Conservation (phyloP, 192 early-diverging fungal species). For the Backusella tuberculispora region DNA sequence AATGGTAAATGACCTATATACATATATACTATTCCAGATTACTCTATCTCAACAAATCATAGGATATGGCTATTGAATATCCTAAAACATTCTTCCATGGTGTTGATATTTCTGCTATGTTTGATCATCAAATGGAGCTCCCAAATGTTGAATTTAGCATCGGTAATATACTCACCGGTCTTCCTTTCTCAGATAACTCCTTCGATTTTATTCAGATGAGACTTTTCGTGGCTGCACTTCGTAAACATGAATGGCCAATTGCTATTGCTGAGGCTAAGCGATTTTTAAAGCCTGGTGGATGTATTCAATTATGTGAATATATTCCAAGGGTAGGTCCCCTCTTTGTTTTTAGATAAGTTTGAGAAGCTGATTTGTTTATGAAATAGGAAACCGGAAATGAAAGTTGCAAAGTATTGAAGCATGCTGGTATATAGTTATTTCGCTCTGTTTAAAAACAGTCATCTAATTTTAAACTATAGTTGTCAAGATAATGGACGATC, state of each 20-base stretch:
- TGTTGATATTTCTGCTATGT: conserved; percentile 44
- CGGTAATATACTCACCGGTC: conserved; percentile 30
- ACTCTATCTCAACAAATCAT: background rate
- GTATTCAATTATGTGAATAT: conserved; percentile 32
- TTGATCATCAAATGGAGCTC: conserved; percentile 34
- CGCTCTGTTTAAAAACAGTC: background rate
- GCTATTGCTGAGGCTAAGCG: conserved; percentile 31
- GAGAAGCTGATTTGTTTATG: background rate
- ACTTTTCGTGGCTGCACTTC: conserved; percentile 31
- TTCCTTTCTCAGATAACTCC: conserved; percentile 28
- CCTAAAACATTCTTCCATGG: conserved; percentile 30
- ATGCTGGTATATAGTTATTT: background rate
- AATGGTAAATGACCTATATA: too few relatives aligned
- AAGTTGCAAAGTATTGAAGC: background rate
- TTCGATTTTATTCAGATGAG: conserved; percentile 47
- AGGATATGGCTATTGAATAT: conserved; percentile 46
- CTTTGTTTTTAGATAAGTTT: background rate
- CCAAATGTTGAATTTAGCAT: conserved; percentile 38
- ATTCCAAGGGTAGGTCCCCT: background rate
- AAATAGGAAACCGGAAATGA: conserved; percentile 15
- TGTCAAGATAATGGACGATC: background rate
- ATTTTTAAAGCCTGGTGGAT: conserved; percentile 40
- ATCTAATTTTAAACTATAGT: background rate
- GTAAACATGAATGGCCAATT: conserved; percentile 28
- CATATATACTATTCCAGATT: background rate